These are phyloP conservation scores for Neurospora africana DNA, from an alignment of 495 filamentous ascomycete species.

Conservation along the genomic window DNA sequence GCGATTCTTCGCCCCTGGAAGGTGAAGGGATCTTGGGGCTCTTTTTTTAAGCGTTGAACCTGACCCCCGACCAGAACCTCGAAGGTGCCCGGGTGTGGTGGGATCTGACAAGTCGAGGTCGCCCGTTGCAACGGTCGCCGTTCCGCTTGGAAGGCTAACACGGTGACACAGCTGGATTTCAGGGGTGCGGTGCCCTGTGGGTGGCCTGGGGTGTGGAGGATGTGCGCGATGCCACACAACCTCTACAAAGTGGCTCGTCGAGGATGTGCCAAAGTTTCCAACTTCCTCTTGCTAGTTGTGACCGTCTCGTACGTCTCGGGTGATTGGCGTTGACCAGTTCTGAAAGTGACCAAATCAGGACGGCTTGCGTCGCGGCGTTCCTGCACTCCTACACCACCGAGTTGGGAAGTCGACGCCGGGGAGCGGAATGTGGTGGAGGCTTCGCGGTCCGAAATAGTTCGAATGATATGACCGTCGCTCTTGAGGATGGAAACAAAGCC, in stretches of 20 bases:
- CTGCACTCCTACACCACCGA: background rate
- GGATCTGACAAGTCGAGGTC: background rate
- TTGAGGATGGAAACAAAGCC: background rate
- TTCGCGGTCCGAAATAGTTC: background rate
- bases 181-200: background rate
- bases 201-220: background rate
- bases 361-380: background rate
- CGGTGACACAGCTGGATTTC: background rate
- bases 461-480: background rate
- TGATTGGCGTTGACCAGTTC: background rate
- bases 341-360: background rate
- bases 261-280: background rate
- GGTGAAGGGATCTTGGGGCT: background rate
- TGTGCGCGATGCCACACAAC: background rate
- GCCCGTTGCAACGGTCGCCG: slow-evolving; percentile 1
- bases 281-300: background rate
- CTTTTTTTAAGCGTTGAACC: background rate
- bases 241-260: background rate
- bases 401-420: background rate
- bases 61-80: background rate
- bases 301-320: background rate
- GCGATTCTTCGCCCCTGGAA: background rate
- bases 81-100: background rate
- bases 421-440: background rate
- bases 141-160: slow-evolving; percentile 4